phyloP scores from a whole-genome alignment of 768 basidiomycete genomes.

The Hygrophoropsis aurantiaca region DNA sequence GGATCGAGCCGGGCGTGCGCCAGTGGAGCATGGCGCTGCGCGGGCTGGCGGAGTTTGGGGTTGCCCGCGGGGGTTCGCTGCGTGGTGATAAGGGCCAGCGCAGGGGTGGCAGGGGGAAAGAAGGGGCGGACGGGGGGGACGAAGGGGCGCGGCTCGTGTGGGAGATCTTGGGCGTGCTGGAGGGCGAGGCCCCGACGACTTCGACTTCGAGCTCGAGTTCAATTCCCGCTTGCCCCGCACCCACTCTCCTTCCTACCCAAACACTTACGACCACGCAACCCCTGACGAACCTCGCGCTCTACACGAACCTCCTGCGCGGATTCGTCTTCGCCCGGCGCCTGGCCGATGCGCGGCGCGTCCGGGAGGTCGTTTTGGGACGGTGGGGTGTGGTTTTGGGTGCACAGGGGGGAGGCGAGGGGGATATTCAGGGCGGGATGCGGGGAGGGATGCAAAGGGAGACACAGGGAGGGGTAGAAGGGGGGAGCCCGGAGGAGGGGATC shows the following conservation, averaged over 20 bases:
- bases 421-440: too few species aligned
- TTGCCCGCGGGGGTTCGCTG: slow-evolving; percentile 35
- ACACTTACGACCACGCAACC: background rate
- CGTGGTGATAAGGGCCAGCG: background rate
- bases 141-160: background rate
- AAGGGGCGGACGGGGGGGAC: background rate
- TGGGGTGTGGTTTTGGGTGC: slow-evolving; percentile 20
- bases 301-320: slow-evolving; percentile 38
- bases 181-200: background rate
- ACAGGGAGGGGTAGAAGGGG: too few species aligned
- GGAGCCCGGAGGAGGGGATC: too few species aligned
- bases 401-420: too few species aligned
- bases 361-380: slow-evolving; percentile 25
- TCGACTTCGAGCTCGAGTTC: too few species aligned
- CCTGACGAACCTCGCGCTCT: slow-evolving; percentile 28
- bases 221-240: slow-evolving; percentile 19
- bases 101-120: background rate
- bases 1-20: slow-evolving; percentile 44
- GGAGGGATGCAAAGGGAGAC: too few species aligned
- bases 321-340: slow-evolving; percentile 32
- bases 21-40: slow-evolving; percentile 52
- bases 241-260: too few species aligned
- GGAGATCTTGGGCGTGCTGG: background rate
- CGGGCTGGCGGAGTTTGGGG: slow-evolving; percentile 41
- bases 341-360: slow-evolving; percentile 29